Evolutionary conservation across 1,284 basidiomycete genomes (phyloP), one percentile per base, ranked within the genome.

Genomic region (Mycosarcoma mackinlayi): DNA sequence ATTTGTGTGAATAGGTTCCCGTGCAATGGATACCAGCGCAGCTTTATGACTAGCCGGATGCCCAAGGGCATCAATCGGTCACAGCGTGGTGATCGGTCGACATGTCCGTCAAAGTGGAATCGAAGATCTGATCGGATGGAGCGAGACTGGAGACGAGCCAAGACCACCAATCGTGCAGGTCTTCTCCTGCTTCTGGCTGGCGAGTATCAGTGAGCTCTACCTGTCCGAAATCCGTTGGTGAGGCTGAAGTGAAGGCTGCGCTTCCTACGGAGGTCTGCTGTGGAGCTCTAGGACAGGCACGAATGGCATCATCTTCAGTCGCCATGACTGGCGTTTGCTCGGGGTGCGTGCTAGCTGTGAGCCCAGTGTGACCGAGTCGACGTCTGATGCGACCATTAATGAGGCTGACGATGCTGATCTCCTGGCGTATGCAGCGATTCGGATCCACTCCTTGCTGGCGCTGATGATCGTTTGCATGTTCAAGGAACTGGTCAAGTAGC

Each of bases 121-220:
- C 11, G 3, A 45, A 23, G 4, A 27, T 19, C 23, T 47, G 39
- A n/a, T 61, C 51, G 14, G 42, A 33, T 1, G 48, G 53, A 35
- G 13, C 37, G n/a, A 63, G 48, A n/a, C 53, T 63, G 0, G 53
- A 51, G 34, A 63, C 53, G 21, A 63, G 53, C 53, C 60, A 63
- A 5, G 53, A 41, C 60, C 60, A 63, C 60, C 60, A 63, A n/a
- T 62, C 59, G 59, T 62, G 46, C 25, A 50, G 38, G 21, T 63
- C 60, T 10, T 55, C 48, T 19, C 53, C 53, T 21, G 33, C 42
- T 14, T 55, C 52, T 9, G 48, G 48, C 23, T 48, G 53, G 13
- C 38, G 33, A 14, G 49, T 46, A 3, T 54, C 31, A 24, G 37
- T 31, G 21, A 45, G n/a, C 8, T 54, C 33, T 19, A 40, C 28